Percentiles rank a stretch among this genome's conserved stretches.
These are phyloP conservation scores for Notholithocarpus densiflorus DNA, from an alignment of 306 rosid genomes.

Conservation along the genomic window DNA sequence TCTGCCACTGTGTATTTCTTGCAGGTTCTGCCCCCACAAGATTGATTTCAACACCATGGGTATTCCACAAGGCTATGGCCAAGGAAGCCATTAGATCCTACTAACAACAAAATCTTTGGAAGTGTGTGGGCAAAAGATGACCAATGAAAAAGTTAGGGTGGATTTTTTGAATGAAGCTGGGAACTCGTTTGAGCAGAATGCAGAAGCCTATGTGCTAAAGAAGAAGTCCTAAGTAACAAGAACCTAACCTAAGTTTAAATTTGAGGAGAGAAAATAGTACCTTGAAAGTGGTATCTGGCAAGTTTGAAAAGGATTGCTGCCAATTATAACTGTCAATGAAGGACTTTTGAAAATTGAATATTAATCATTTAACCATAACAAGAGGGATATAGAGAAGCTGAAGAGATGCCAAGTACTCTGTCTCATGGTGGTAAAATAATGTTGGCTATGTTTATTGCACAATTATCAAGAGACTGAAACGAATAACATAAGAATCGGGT, in stretches of 20 bases:
- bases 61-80: no score
- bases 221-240: background rate
- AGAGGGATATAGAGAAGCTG: constrained; percentile 51
- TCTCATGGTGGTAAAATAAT: no score
- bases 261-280: constrained; percentile 30
- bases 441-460: no score
- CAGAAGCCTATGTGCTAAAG: background rate
- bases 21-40: no score
- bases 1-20: no score
- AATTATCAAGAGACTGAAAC: no score
- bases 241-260: background rate
- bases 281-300: constrained; percentile 96
- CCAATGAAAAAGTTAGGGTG: no score
- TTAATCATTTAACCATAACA: constrained; percentile 9
- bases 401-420: constrained; percentile 70
- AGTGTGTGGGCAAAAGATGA: no score
- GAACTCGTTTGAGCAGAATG: background rate
- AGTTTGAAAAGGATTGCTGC: constrained; percentile 80
- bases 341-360: background rate
- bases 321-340: constrained; percentile 35
- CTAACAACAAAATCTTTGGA: no score
- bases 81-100: no score
- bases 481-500: background rate
- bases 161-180: no score
- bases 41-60: no score